Evolutionary conservation across 139 green algal species (phyloP).

Genomic region (Limnomonas spitsbergensis): DNA sequence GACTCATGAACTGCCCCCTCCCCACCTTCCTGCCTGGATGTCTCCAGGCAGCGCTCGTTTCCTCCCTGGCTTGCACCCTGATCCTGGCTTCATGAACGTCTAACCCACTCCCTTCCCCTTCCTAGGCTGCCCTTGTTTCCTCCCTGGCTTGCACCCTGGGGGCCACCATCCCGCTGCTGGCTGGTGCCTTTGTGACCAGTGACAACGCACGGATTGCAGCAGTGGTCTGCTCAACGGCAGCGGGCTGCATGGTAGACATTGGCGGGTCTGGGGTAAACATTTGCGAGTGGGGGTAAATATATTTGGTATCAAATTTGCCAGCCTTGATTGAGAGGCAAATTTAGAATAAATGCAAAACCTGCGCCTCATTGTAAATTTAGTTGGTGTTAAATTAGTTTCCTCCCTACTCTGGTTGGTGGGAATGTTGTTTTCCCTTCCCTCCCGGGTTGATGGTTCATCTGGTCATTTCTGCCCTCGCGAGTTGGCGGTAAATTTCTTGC

Average conservation of each 20-base stretch:
- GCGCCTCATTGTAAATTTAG: too few relatives aligned
- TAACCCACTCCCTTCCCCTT: too few relatives aligned
- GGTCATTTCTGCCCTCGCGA: too few relatives aligned
- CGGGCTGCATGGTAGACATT: background rate
- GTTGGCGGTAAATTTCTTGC: too few relatives aligned
- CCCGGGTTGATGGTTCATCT: too few relatives aligned
- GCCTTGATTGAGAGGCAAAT: background rate
- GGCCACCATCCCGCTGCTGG: conserved; percentile 61
- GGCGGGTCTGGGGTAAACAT: background rate
- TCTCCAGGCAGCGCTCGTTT: conserved; percentile 8
- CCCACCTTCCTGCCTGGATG: too few relatives aligned
- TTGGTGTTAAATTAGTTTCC: too few relatives aligned
- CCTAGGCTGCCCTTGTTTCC: conserved; percentile 7
- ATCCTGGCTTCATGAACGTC: too few relatives aligned
- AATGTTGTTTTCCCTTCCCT: too few relatives aligned
- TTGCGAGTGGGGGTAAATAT: background rate
- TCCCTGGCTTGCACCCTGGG: conserved; percentile 26
- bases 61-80: background rate
- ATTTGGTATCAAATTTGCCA: background rate
- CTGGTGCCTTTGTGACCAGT: conserved; percentile 59
- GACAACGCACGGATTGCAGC: conserved; percentile 34
- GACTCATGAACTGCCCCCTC: too few relatives aligned
- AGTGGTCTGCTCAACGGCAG: conserved; percentile 25
- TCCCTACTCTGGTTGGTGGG: too few relatives aligned
- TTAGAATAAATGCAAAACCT: conserved; percentile 20